Conservation (phyloP, 2,329 filamentous ascomycete genomes). For the Lasiodiplodia citricola region DNA sequence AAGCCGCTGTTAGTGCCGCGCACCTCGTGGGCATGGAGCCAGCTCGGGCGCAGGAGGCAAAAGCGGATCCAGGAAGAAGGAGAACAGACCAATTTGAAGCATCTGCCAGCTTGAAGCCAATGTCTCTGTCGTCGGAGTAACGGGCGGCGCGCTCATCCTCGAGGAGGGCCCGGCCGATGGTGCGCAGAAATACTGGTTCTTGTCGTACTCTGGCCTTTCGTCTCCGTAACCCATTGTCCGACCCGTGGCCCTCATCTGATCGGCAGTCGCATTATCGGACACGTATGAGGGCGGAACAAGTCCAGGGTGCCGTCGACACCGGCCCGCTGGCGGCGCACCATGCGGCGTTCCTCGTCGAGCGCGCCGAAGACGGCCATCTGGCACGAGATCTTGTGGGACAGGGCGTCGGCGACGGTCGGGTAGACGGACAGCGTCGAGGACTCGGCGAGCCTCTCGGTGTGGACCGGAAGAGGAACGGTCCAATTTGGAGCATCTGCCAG, state of each 20-base stretch:
- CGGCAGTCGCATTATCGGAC: too few species aligned
- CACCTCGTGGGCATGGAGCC: neutral
- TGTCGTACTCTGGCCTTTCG: too few species aligned
- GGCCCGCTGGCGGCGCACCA: neutral
- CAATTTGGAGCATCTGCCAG: too few species aligned
- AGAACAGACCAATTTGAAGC: too few species aligned
- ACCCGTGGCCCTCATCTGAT: too few species aligned
- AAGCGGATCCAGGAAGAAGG: too few species aligned
- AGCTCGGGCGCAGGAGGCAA: too few species aligned
- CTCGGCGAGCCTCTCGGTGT: too few species aligned
- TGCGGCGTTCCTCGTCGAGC: neutral
- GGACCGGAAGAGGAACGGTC: too few species aligned
- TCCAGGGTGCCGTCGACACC: neutral
- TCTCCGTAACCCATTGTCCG: too few species aligned
- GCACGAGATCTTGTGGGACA: neutral
- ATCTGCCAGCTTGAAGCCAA: too few species aligned
- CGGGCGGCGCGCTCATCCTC: neutral
- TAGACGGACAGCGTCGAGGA: neutral
- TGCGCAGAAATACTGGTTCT: constrained; percentile 34
- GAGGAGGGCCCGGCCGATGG: neutral
- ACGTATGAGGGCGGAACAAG: too few species aligned
- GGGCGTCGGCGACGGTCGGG: neutral
- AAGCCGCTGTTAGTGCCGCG: neutral
- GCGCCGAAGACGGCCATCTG: neutral
- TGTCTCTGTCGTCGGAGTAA: neutral